phyloP scores from a whole-genome alignment of 305 asterid species.

The Salvia sclarea region DNA sequence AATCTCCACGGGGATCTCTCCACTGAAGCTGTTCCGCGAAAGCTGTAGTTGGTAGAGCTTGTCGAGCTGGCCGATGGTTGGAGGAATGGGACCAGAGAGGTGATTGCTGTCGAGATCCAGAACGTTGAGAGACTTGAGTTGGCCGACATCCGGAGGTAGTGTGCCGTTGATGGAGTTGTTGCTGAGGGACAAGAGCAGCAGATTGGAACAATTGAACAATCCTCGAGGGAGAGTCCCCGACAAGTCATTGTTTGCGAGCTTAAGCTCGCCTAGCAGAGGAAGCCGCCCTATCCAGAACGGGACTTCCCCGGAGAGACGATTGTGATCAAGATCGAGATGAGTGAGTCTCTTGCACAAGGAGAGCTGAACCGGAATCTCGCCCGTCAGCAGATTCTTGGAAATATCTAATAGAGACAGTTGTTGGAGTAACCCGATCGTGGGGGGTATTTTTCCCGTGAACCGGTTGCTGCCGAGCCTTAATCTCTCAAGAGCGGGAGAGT shows the following conservation, averaged over 20 bases:
- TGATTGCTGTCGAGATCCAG: conserved; percentile 67
- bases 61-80: conserved; percentile 59
- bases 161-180: conserved; percentile 66
- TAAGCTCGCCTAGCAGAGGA: conserved; percentile 81
- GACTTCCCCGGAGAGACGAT: conserved; percentile 63
- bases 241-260: conserved; percentile 64
- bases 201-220: conserved; percentile 68
- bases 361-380: conserved; percentile 70
- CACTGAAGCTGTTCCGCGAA: conserved; percentile 64
- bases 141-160: conserved; percentile 63
- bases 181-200: conserved; percentile 57
- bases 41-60: conserved; percentile 71
- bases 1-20: conserved; percentile 67
- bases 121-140: conserved; percentile 67
- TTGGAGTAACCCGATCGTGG: conserved; percentile 63
- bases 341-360: conserved; percentile 65
- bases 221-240: conserved; percentile 64
- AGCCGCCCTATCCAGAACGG: conserved; percentile 81
- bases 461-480: conserved; percentile 72
- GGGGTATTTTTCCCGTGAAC: conserved; percentile 70
- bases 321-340: conserved; percentile 79
- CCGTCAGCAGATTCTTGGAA: conserved; percentile 67
- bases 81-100: conserved; percentile 69
- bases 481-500: conserved; percentile 70
- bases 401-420: conserved; percentile 68